phyloP scores from a whole-genome alignment of 225 moss, liverwort and hornwort genomes.

The Pleurozium schreberi region DNA sequence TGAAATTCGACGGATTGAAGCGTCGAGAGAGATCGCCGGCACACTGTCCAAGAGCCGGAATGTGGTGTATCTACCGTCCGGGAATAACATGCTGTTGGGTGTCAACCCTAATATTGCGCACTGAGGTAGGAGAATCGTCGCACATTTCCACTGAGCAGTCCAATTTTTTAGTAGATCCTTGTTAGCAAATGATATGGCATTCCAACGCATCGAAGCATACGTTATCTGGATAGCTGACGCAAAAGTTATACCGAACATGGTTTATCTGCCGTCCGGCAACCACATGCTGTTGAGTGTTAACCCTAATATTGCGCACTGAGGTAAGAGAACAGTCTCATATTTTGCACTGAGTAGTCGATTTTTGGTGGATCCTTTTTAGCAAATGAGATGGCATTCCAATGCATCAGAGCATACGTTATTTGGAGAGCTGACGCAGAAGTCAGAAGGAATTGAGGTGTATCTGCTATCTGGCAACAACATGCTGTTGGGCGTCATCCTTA shows the following conservation, averaged over 20 bases:
- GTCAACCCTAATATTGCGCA: slow-evolving; percentile 44
- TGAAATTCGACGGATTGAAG: slow-evolving; percentile 82
- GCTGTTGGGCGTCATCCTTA: slow-evolving; percentile 43
- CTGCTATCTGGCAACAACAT: slow-evolving; percentile 59
- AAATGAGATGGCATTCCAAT: neutral
- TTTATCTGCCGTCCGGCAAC: slow-evolving; percentile 78
- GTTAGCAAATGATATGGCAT: neutral
- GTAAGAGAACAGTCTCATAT: neutral
- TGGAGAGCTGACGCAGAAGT: neutral
- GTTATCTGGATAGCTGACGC: neutral
- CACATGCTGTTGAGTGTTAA: slow-evolving; percentile 86
- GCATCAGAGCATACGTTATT: neutral
- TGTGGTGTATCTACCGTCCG: slow-evolving; percentile 80
- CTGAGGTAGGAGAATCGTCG: neutral
- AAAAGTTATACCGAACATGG: slow-evolving; percentile 31
- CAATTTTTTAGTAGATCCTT: neutral
- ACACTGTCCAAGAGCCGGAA: slow-evolving; percentile 83
- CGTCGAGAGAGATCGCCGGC: slow-evolving; percentile 75
- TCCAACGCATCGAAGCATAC: neutral
- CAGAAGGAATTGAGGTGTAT: slow-evolving; percentile 46
- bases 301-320: slow-evolving; percentile 20
- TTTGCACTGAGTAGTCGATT: neutral
- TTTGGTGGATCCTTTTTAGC: neutral
- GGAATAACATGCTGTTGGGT: slow-evolving; percentile 84
- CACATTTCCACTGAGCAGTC: neutral